phyloP scores from a whole-genome alignment of 2,329 filamentous ascomycete genomes.

The Fusarium sp. region DNA sequence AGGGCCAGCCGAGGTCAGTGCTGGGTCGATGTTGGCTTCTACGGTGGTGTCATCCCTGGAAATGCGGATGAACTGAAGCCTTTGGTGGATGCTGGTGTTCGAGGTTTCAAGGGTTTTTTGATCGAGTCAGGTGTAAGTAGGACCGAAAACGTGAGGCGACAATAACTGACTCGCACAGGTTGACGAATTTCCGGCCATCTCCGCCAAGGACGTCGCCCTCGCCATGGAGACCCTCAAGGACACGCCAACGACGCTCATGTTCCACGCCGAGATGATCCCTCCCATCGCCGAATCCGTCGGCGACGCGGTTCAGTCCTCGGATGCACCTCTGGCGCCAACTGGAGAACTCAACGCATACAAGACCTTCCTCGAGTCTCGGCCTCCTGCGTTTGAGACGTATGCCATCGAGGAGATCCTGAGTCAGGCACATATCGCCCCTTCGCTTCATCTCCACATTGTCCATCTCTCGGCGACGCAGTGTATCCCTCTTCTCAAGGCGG shows the following conservation, averaged over 20 bases:
- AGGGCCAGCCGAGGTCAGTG: slow-evolving; percentile 86
- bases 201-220: slow-evolving; percentile 78
- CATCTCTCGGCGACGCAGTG: slow-evolving; percentile 91
- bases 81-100: slow-evolving; percentile 85
- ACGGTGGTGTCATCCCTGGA: slow-evolving; percentile 92
- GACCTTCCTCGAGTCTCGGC: slow-evolving; percentile 92
- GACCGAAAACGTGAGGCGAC: background rate
- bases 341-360: slow-evolving; percentile 83
- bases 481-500: slow-evolving; percentile 82
- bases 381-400: slow-evolving; percentile 89
- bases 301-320: slow-evolving; percentile 77
- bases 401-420: slow-evolving; percentile 89
- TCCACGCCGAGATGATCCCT: slow-evolving; percentile 99
- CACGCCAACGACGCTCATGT: slow-evolving; percentile 93
- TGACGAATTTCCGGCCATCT: slow-evolving; percentile 95
- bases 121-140: slow-evolving; percentile 93
- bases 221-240: slow-evolving; percentile 86
- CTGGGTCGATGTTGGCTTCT: slow-evolving; percentile 99
- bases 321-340: slow-evolving; percentile 75
- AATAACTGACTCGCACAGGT: slow-evolving; percentile 65
- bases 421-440: slow-evolving; percentile 82
- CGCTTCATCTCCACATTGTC: slow-evolving; percentile 90
- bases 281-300: slow-evolving; percentile 83
- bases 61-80: slow-evolving; percentile 84
- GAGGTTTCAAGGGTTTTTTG: slow-evolving; percentile 97